Base-by-base conservation (phyloP, 805 yeast genomes). In the Spathaspora passalidarum region DNA sequence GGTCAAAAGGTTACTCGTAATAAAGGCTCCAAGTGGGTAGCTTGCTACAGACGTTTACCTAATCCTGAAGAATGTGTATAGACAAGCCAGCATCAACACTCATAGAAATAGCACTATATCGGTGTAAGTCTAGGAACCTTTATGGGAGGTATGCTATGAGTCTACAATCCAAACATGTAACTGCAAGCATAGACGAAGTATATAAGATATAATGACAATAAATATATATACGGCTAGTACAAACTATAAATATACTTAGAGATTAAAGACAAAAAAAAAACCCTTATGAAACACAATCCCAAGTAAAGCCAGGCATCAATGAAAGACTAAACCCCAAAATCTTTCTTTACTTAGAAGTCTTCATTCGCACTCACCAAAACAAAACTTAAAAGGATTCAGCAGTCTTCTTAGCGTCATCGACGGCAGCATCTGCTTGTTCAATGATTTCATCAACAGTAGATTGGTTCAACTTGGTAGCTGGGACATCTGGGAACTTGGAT, bases 1-100 rank as follows among this genome's bases (percentile, higher is more conserved):
- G 99, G 99, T 48, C 91, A 94, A 69, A 94, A 94, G 67, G 99
- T 94, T 32, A 84, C 82, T 40, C 80, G 99, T 59, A 94, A 94
- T 62, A 77, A 84, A 36, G 99, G 99, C 23, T 74, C 72, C 51
- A 94, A 94, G 63, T 94, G 75, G 65, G 77, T 90, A 29, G 97
- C 97, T 17, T 94, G 98, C 60, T 91, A 82, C 63, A 80, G 72
- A 65, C 78, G 96, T 63, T 63, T 86, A 43, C 82, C 88, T 39
- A 75, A 76, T 46, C 89, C 88, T 18, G 71, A 60, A 35, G 66
- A 57, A 25, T 44, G 48, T 44, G 47, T 39, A 10, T 39, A 39
- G 2, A 18, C n/a, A n/a, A n/a, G n/a, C n/a, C n/a, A n/a, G 35
- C 14, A n/a, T 32, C 7, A n/a, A 32, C 14, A 17, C 35, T 8